Conservation (phyloP, 73 alveolate genomes). For the Paramecium biaurelia region DNA sequence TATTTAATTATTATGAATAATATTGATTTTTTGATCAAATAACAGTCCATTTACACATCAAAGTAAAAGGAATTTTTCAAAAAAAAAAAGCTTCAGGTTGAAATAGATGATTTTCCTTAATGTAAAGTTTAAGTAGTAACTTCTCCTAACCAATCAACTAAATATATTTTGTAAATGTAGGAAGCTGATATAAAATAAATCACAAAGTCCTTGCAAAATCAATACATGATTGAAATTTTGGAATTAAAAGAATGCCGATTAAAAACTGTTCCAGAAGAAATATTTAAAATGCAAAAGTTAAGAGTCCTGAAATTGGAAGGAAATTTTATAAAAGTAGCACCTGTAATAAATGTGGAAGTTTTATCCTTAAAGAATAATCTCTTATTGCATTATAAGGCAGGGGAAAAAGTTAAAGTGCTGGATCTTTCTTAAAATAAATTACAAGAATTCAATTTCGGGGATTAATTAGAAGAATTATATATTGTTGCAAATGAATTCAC, state of each 20-base stretch:
- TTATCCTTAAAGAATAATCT: neutral
- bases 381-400: neutral
- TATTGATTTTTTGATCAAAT: neutral
- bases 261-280: neutral
- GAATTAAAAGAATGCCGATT: conserved; percentile 2
- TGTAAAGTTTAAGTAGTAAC: neutral
- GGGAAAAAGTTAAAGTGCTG: neutral
- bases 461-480: neutral
- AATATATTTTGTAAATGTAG: neutral
- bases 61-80: neutral
- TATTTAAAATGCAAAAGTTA: neutral
- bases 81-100: neutral
- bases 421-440: neutral
- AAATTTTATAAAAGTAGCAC: conserved; percentile 20
- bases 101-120: neutral
- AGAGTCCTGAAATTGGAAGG: neutral
- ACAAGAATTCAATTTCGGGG: neutral
- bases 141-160: neutral
- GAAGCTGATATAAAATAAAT: neutral
- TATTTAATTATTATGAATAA: neutral
- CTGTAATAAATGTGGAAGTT: neutral
- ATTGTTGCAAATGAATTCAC: conserved; percentile 14
- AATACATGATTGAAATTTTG: neutral
- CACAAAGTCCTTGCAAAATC: neutral
- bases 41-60: neutral